Conservation (phyloP, 768 basidiomycete genomes). For the Trametes meyenii region DNA sequence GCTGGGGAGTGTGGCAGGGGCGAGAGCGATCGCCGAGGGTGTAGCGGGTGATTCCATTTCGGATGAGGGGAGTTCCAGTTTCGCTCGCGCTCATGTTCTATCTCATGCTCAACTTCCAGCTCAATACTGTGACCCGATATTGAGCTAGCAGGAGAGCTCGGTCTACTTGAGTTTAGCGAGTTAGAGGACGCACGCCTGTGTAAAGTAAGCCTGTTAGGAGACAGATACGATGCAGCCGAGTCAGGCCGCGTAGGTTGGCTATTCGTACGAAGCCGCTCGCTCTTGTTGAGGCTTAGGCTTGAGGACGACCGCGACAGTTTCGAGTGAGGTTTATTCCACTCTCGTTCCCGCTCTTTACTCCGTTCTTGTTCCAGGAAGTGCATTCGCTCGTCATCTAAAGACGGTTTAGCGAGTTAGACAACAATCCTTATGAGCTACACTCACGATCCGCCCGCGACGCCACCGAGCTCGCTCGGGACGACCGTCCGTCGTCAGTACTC, state of each 20-base stretch:
- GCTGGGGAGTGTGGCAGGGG: constrained; percentile 22
- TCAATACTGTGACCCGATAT: constrained; percentile 35
- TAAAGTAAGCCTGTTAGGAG: constrained; percentile 28
- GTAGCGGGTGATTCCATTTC: constrained; percentile 43
- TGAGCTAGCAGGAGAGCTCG: constrained; percentile 48
- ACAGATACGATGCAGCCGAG: constrained; percentile 40
- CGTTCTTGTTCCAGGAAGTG: constrained; percentile 47
- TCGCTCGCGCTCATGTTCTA: constrained; percentile 57
- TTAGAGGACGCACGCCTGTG: constrained; percentile 18
- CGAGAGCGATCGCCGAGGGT: constrained; percentile 20
- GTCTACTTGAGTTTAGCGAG: constrained; percentile 37
- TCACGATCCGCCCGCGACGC: constrained; percentile 57
- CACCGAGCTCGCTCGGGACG: constrained; percentile 48
- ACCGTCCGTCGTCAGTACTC: constrained; percentile 44
- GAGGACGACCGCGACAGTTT: constrained; percentile 45
- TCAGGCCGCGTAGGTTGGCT: constrained; percentile 46
- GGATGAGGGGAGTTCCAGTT: constrained; percentile 75
- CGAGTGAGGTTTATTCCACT: constrained; percentile 54
- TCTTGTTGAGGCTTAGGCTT: constrained; percentile 38
- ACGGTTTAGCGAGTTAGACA: constrained; percentile 2
- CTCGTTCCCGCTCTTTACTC: constrained; percentile 51
- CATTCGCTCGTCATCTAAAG: constrained; percentile 48
- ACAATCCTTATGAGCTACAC: constrained; percentile 26
- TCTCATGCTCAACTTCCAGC: constrained; percentile 33
- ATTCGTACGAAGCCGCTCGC: constrained; percentile 38